Conservation (phyloP, 768 basidiomycete species). For the Butyriboletus loyo region DNA sequence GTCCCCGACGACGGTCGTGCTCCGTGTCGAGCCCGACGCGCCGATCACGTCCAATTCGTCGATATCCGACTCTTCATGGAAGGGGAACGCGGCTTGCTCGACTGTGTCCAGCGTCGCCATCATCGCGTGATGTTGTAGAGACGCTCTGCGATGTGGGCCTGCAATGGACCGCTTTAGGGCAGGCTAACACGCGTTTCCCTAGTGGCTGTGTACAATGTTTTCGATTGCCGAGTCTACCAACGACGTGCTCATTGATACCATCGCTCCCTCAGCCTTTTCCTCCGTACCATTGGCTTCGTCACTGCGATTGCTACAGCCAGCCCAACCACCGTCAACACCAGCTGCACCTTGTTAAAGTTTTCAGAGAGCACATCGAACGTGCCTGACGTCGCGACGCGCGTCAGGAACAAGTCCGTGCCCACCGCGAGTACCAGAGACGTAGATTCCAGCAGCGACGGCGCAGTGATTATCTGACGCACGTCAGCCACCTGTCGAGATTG, state of each 20-base stretch:
- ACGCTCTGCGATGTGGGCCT: not conserved
- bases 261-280: slow-evolving; percentile 62
- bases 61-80: slow-evolving; percentile 9
- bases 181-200: slow-evolving; percentile 22
- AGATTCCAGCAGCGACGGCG: slow-evolving; percentile 86
- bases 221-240: not conserved
- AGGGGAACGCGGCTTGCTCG: slow-evolving; percentile 11
- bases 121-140: not conserved
- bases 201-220: slow-evolving; percentile 12
- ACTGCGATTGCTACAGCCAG: slow-evolving; percentile 74
- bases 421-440: slow-evolving; percentile 85
- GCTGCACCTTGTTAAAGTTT: slow-evolving; percentile 89
- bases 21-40: slow-evolving; percentile 22
- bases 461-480: slow-evolving; percentile 65
- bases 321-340: slow-evolving; percentile 76
- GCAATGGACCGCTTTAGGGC: slow-evolving; percentile 14
- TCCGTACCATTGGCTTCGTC: slow-evolving; percentile 75
- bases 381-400: slow-evolving; percentile 78
- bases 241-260: slow-evolving; percentile 51
- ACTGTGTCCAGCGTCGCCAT: slow-evolving; percentile 1
- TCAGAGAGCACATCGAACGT: slow-evolving; percentile 93
- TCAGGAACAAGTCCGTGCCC: slow-evolving; percentile 88
- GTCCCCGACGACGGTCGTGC: slow-evolving; percentile 30
- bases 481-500: slow-evolving; percentile 54
- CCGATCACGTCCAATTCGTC: slow-evolving; percentile 32